Conservation (phyloP, 2,329 filamentous ascomycete genomes). For the Apiospora sp. region DNA sequence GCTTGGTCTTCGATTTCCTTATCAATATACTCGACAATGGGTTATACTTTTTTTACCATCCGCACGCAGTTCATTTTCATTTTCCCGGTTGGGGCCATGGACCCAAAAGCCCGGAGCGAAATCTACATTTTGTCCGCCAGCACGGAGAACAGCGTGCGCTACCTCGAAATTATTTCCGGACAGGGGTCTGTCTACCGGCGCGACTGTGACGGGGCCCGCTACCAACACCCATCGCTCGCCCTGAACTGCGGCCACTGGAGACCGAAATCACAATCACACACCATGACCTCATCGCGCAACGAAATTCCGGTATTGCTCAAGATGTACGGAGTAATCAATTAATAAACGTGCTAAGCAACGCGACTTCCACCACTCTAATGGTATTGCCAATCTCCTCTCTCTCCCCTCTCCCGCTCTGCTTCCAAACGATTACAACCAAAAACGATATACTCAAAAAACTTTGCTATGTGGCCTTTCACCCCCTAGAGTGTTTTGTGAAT, state of each 20-base stretch:
- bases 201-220: too few relatives aligned
- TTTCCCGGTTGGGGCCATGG: too few relatives aligned
- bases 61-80: too few relatives aligned
- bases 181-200: not conserved
- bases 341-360: conserved; percentile 4
- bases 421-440: conserved; percentile 3
- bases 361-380: conserved; percentile 12
- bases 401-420: not conserved
- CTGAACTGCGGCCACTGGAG: not conserved
- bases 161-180: not conserved
- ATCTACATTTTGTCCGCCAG: too few relatives aligned
- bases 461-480: not conserved
- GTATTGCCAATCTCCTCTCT: conserved; percentile 11
- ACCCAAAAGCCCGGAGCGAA: too few relatives aligned
- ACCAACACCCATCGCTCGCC: too few relatives aligned
- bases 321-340: conserved; percentile 3
- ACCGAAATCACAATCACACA: not conserved
- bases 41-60: too few relatives aligned
- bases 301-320: not conserved
- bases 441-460: not conserved
- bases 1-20: not conserved
- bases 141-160: not conserved
- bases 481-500: conserved; percentile 4
- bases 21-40: not conserved
- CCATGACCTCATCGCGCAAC: not conserved